phyloP scores from a whole-genome alignment of 2,329 filamentous ascomycete species.

The Pseudofabraea citricarpa region DNA sequence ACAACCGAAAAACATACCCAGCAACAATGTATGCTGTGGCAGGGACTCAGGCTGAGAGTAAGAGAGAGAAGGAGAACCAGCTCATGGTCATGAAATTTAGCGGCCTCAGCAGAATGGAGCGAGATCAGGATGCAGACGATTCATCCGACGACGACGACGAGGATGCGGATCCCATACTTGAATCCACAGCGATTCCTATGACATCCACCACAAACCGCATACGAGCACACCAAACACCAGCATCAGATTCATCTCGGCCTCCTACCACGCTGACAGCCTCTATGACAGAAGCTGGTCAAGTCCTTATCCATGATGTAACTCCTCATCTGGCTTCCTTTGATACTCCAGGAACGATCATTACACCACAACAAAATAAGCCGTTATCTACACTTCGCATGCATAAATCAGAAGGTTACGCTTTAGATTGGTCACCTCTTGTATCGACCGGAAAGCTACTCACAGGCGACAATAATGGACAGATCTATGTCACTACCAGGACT shows the following conservation, averaged over 20 bases:
- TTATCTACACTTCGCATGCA: constrained; percentile 84
- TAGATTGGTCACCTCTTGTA: constrained; percentile 90
- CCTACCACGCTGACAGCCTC: constrained; percentile 81
- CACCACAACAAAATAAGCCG: constrained; percentile 82
- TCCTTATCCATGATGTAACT: constrained; percentile 92
- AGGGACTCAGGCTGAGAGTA: constrained; percentile 83
- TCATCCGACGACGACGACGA: constrained; percentile 70
- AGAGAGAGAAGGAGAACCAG: constrained; percentile 78
- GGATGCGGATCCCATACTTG: constrained; percentile 80
- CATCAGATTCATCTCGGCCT: constrained; percentile 64
- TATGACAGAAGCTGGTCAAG: constrained; percentile 85
- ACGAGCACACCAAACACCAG: constrained; percentile 75
- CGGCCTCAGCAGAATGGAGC: constrained; percentile 82
- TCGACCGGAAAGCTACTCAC: constrained; percentile 83
- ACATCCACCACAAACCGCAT: constrained; percentile 90
- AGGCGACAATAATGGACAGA: constrained; percentile 84
- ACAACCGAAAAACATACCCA: constrained; percentile 88
- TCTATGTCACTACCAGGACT: constrained; percentile 81
- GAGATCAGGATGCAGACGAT: constrained; percentile 59
- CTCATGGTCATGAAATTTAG: constrained; percentile 96
- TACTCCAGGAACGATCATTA: constrained; percentile 74
- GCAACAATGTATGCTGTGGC: constrained; percentile 93
- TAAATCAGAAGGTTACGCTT: constrained; percentile 87
- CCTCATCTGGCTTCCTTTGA: constrained; percentile 88
- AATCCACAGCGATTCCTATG: constrained; percentile 84